These are phyloP conservation scores for Panus rudis DNA, from an alignment of 768 basidiomycete species.

Conservation along the genomic window DNA sequence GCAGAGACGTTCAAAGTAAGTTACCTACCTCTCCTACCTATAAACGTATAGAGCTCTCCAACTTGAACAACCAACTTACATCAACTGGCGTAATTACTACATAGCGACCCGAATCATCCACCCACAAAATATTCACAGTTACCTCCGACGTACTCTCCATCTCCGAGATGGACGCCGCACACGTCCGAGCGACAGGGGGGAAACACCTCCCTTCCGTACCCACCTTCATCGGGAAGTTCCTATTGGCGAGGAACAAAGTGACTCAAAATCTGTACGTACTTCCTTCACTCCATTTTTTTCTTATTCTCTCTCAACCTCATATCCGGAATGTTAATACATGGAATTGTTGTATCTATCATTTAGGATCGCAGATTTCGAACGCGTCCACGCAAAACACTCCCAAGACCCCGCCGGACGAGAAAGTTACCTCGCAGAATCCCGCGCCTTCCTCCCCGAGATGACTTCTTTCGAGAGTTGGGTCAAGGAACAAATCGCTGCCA, in stretches of 20 bases:
- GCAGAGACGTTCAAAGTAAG: conserved; percentile 8
- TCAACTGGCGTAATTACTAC: not conserved
- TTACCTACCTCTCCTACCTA: not conserved
- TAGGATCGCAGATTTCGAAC: conserved; percentile 8
- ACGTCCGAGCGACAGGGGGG: conserved; percentile 4
- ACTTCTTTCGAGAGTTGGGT: conserved; percentile 10
- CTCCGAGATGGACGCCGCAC: conserved; percentile 5
- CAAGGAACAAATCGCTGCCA: not conserved
- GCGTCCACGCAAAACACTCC: conserved; percentile 1
- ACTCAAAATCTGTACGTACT: conserved; percentile 9
- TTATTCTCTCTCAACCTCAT: not conserved
- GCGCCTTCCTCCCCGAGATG: conserved; percentile 10
- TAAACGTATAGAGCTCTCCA: not conserved
- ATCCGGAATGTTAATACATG: not conserved
- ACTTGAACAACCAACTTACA: not conserved
- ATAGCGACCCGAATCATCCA: conserved; percentile 7
- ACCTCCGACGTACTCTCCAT: conserved; percentile 8
- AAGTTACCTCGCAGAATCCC: not conserved
- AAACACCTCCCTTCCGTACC: conserved; percentile 7
- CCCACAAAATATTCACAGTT: conserved; percentile 2
- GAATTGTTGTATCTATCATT: not conserved
- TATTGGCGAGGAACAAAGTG: conserved; percentile 8
- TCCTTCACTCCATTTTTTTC: not conserved
- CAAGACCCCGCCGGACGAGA: not conserved
- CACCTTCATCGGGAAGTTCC: conserved; percentile 4